Percentiles rank a stretch among this genome's conserved stretches.
These are phyloP conservation scores for Candida boleticola DNA, from an alignment of 805 yeast species.

Conservation along the genomic window DNA sequence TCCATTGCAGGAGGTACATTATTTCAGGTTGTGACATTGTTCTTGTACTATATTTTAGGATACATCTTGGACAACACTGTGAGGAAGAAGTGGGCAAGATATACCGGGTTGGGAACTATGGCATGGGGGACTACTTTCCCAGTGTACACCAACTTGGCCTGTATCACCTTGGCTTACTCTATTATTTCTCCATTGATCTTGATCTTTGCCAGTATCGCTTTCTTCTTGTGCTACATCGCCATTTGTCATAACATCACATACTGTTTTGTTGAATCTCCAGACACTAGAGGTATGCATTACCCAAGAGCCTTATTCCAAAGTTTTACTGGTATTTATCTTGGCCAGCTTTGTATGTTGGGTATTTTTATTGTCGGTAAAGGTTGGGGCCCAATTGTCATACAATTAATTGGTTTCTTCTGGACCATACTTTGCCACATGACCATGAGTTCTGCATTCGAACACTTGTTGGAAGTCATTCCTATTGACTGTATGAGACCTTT, in stretches of 20 bases:
- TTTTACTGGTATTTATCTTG: slow-evolving; percentile 82
- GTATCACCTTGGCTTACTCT: slow-evolving; percentile 64
- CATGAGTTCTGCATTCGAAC: slow-evolving; percentile 64
- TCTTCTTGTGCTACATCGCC: slow-evolving; percentile 70
- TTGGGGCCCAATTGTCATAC: slow-evolving; percentile 90
- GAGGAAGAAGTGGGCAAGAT: slow-evolving; percentile 65
- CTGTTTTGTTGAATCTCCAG: slow-evolving; percentile 64
- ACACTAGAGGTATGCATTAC: slow-evolving; percentile 78
- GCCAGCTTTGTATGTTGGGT: slow-evolving; percentile 83
- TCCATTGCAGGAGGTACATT: slow-evolving; percentile 63
- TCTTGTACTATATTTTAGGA: slow-evolving; percentile 60
- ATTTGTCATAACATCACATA: slow-evolving; percentile 76
- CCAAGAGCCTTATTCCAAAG: slow-evolving; percentile 89
- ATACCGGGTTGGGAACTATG: slow-evolving; percentile 48
- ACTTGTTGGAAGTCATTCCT: slow-evolving; percentile 58
- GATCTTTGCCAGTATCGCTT: slow-evolving; percentile 69
- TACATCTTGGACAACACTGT: slow-evolving; percentile 57
- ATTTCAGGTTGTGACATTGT: slow-evolving; percentile 58
- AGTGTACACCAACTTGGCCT: slow-evolving; percentile 67
- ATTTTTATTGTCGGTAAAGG: slow-evolving; percentile 86
- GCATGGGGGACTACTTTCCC: slow-evolving; percentile 80
- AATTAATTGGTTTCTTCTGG: slow-evolving; percentile 58
- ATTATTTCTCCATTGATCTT: slow-evolving; percentile 82
- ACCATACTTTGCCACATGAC: slow-evolving; percentile 71
- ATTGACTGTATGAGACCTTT: slow-evolving; percentile 73